A percentile compares a stretch with the other conserved stretches of the same genome.
These are phyloP conservation scores for Aspergillus bertholletiae DNA, from an alignment of 495 filamentous ascomycete species.

Conservation along the genomic window DNA sequence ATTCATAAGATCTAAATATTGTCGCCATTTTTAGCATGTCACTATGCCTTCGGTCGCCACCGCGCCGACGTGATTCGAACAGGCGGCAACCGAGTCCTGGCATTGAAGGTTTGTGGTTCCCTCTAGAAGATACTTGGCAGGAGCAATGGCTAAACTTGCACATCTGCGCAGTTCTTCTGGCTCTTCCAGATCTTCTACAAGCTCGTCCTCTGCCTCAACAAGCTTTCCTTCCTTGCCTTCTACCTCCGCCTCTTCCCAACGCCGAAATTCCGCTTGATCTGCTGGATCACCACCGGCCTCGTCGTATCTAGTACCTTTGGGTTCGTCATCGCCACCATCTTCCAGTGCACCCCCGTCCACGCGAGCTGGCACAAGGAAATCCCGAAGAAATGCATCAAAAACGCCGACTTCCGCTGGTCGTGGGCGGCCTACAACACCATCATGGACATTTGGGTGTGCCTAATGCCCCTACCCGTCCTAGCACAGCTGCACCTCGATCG, in stretches of 20 bases:
- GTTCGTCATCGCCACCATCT: constrained; percentile 34
- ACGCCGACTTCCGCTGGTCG: constrained; percentile 18
- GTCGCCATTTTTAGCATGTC: constrained; percentile 9
- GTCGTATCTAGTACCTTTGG: constrained; percentile 13
- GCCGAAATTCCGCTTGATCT: constrained; percentile 21
- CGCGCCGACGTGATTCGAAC: constrained; percentile 8
- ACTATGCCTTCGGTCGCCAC: constrained; percentile 19
- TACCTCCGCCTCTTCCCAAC: constrained; percentile 35
- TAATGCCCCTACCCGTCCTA: constrained; percentile 38
- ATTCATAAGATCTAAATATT: no score
- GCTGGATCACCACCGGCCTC: constrained; percentile 15
- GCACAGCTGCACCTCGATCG: constrained; percentile 33
- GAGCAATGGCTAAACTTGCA: not conserved
- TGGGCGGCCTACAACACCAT: constrained; percentile 28
- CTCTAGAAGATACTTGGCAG: no score
- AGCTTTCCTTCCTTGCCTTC: constrained; percentile 32
- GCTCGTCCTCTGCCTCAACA: constrained; percentile 30
- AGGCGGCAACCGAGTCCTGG: constrained; percentile 11
- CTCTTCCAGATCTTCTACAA: constrained; percentile 36
- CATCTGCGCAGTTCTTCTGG: constrained; percentile 25
- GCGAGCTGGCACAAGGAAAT: constrained; percentile 32
- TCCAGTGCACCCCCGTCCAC: constrained; percentile 40
- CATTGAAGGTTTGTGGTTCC: constrained; percentile 19
- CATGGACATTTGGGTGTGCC: constrained; percentile 38
- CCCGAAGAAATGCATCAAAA: constrained; percentile 15